phyloP scores from a whole-genome alignment of 371 early-diverging fungal species.

The Actinomucor elegans region DNA sequence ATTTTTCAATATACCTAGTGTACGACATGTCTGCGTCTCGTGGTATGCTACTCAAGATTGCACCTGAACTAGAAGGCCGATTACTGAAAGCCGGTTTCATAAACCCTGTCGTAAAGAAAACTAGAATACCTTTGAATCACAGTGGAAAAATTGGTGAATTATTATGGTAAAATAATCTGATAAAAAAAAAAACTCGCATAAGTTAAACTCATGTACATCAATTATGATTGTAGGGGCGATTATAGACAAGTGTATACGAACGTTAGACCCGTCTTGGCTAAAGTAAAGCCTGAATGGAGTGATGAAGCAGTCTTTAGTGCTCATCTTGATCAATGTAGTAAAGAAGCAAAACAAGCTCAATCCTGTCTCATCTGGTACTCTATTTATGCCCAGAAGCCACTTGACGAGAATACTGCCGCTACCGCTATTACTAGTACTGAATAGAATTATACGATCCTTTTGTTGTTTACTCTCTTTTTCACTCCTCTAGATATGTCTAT shows the following conservation, averaged over 20 bases:
- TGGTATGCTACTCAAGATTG: not conserved
- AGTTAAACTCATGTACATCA: too few species aligned
- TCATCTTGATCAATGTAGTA: slow-evolving; percentile 3
- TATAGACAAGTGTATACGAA: slow-evolving; percentile 19
- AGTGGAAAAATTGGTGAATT: slow-evolving; percentile 18
- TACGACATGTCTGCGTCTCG: not conserved
- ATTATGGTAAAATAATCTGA: slow-evolving; percentile 24
- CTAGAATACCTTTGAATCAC: slow-evolving; percentile 23
- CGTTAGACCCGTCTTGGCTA: slow-evolving; percentile 12
- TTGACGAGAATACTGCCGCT: not conserved
- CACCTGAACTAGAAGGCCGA: slow-evolving; percentile 11
- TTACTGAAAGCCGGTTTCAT: slow-evolving; percentile 12
- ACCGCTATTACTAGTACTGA: not conserved
- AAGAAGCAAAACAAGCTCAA: slow-evolving; percentile 6
- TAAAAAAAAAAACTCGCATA: too few species aligned
- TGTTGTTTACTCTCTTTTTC: too few species aligned
- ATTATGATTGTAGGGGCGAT: slow-evolving; percentile 30
- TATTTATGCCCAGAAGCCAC: slow-evolving; percentile 17
- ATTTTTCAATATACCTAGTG: slow-evolving; percentile 6
- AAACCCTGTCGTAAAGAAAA: not conserved
- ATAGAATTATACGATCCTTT: not conserved
- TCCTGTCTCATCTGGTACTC: slow-evolving; percentile 2
- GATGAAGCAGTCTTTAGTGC: slow-evolving; percentile 4
- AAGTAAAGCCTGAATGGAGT: slow-evolving; percentile 10
- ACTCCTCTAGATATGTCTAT: too few species aligned